Conservation (phyloP, 2,329 filamentous ascomycete genomes). For the Volutella citrinella region DNA sequence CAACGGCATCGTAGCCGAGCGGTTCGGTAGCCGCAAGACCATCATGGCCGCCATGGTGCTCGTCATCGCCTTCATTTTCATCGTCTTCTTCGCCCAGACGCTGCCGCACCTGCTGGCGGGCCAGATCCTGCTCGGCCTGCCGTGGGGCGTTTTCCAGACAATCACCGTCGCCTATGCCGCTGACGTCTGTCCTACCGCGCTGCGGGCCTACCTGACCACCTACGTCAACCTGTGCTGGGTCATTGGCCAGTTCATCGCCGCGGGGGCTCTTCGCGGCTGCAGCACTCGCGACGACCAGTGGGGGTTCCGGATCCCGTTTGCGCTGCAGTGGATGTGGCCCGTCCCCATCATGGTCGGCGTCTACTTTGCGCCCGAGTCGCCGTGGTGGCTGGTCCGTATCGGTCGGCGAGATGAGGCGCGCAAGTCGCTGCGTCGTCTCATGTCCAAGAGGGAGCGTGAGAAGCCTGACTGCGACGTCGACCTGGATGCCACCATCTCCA, state of each 20-base stretch:
- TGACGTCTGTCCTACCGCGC: constrained; percentile 39
- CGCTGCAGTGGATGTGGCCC: no score
- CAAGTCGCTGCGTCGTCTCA: constrained; percentile 27
- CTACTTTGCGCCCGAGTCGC: constrained; percentile 29
- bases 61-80: constrained; percentile 28
- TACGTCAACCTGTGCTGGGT: no score
- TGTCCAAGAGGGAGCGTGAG: constrained; percentile 31
- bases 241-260: constrained; percentile 38
- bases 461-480: constrained; percentile 42
- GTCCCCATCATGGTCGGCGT: constrained; percentile 25
- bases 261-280: constrained; percentile 33
- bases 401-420: constrained; percentile 25
- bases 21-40: constrained; percentile 39
- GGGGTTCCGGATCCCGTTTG: no score
- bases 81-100: constrained; percentile 31
- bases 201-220: constrained; percentile 40
- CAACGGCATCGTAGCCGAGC: constrained; percentile 19
- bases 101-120: constrained; percentile 41
- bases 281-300: constrained; percentile 25
- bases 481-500: constrained; percentile 46
- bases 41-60: constrained; percentile 44
- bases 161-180: constrained; percentile 42
- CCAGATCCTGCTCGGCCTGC: constrained; percentile 43
- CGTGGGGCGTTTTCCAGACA: constrained; percentile 42
- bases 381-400: constrained; percentile 36